Evolutionary conservation across 1,139 yeast species (phyloP), one percentile per base, ranked within the genome.

Genomic region (Debaryomyces fabryi): DNA sequence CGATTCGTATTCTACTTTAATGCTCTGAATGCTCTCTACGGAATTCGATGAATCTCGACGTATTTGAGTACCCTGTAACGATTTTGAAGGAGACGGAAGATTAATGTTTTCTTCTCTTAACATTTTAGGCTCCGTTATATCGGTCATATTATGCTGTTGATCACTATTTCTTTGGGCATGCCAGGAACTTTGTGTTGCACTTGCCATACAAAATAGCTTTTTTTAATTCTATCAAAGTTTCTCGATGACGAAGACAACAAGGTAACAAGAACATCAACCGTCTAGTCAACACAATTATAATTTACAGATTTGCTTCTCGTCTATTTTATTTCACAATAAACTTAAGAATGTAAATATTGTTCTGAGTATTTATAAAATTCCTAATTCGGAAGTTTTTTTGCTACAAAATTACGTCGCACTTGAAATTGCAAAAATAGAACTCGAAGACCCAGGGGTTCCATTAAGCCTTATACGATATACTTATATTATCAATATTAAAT

Each of bases 11-110:
- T 35, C 38, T 12, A 35, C 16, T 21, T 35, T 35, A 20, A 35
- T 21, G 15, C 38, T 35, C 12, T 20, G 24, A 40, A 61, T 54
- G 37, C 64, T 60, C 16, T 60, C 66, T 37, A 57, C 52, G 36
- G 64, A 60, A 41, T 57, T 50, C 6, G 58, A 50, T n/a, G 62
- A 58, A 3, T 54, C 48, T 7, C 62, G 46, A 47, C 57, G 54
- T 15, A 57, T 54, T 50, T 59, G 58, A 48, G 57, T 58, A 48
- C 50, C 56, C 48, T 58, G 58, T 48, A 60, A 54, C 23, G 62
- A 55, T 44, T 59, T 60, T 43, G 54, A 49, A 13, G 65, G 65
- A 13, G 63, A 58, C 15, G 39, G 39, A 13, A 42, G 40, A 6
- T 30, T 42, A 6, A 13, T 18, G 13, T 23, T 36, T 18, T 35